Evolutionary conservation across 345 rosid genomes (phyloP).

Genomic region (Orychophragmus violaceus): DNA sequence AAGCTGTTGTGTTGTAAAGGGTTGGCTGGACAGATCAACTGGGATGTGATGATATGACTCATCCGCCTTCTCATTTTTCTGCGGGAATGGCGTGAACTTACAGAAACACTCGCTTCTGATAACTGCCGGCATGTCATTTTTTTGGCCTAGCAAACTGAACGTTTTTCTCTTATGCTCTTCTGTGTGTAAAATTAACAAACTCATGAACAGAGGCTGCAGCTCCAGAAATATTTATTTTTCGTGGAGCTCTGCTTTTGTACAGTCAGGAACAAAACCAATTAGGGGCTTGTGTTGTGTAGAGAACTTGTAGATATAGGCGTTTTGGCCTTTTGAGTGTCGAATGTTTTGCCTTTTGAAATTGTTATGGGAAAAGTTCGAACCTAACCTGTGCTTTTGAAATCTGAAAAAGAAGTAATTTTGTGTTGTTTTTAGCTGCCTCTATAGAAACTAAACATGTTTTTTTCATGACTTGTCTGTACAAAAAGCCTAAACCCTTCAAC

Average conservation of each 20-base stretch:
- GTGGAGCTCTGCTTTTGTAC: slow-evolving; percentile 24
- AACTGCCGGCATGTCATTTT: slow-evolving; percentile 12
- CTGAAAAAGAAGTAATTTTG: no score
- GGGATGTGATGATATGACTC: slow-evolving; percentile 10
- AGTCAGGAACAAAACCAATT: slow-evolving; percentile 17
- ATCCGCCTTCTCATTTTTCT: slow-evolving; percentile 33
- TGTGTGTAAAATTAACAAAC: slow-evolving; percentile 14
- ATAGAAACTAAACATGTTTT: neutral
- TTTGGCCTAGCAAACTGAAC: slow-evolving; percentile 17
- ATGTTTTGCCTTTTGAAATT: slow-evolving; percentile 8
- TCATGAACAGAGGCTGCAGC: slow-evolving; percentile 23
- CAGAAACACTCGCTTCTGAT: slow-evolving; percentile 15
- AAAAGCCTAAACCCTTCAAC: neutral
- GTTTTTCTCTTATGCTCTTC: neutral
- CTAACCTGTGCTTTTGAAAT: neutral
- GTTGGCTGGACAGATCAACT: neutral
- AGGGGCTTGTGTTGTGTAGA: slow-evolving; percentile 25
- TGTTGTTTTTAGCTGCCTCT: neutral
- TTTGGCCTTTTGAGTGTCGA: slow-evolving; percentile 1
- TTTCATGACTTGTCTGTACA: neutral
- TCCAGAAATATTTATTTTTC: slow-evolving; percentile 14
- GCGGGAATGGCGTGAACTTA: slow-evolving; percentile 24
- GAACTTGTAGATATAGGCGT: slow-evolving; percentile 12
- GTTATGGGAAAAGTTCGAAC: neutral
- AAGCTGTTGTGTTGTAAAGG: slow-evolving; percentile 14